phyloP scores from a whole-genome alignment of 2,329 filamentous ascomycete species.

The Penicillium sp. region DNA sequence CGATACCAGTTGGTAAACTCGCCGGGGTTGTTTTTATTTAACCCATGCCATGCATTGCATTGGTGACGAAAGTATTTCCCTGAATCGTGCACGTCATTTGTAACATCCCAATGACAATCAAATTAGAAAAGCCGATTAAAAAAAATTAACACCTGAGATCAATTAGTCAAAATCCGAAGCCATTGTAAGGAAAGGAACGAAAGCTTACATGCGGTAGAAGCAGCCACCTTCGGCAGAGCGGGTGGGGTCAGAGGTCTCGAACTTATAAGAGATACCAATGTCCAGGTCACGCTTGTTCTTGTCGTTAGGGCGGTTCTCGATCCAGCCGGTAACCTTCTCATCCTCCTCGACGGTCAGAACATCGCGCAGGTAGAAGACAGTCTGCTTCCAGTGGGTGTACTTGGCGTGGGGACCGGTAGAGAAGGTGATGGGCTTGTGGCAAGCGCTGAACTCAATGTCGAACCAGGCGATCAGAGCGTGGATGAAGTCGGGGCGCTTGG shows the following conservation, averaged over 20 bases:
- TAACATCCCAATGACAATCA: slow-evolving; percentile 17
- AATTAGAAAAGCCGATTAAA: slow-evolving; percentile 15
- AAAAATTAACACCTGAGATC: slow-evolving; percentile 26
- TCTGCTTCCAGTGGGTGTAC: slow-evolving; percentile 99
- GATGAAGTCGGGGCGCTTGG: slow-evolving; percentile 88
- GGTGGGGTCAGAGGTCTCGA: slow-evolving; percentile 73
- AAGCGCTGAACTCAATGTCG: slow-evolving; percentile 96
- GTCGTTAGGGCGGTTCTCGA: slow-evolving; percentile 84
- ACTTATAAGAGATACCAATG: slow-evolving; percentile 80
- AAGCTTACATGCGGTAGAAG: slow-evolving; percentile 70
- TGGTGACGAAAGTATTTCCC: slow-evolving; percentile 22
- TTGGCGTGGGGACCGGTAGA: slow-evolving; percentile 97
- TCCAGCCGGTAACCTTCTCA: slow-evolving; percentile 72
- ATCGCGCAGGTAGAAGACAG: slow-evolving; percentile 95
- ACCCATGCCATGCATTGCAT: slow-evolving; percentile 33
- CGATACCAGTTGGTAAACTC: slow-evolving; percentile 26
- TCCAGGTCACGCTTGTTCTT: slow-evolving; percentile 96
- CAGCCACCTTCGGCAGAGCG: slow-evolving; percentile 70
- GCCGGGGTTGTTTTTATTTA: slow-evolving; percentile 29
- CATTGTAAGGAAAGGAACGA: not conserved
- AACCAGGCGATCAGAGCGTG: slow-evolving; percentile 98
- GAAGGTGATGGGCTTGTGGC: slow-evolving; percentile 97
- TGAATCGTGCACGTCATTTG: slow-evolving; percentile 16
- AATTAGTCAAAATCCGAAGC: slow-evolving; percentile 1
- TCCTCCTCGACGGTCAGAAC: slow-evolving; percentile 88